Percentiles rank a stretch among this genome's conserved stretches.
Conservation (phyloP, 176 grass and related monocot genomes). For the Oropetium thomaeum region DNA sequence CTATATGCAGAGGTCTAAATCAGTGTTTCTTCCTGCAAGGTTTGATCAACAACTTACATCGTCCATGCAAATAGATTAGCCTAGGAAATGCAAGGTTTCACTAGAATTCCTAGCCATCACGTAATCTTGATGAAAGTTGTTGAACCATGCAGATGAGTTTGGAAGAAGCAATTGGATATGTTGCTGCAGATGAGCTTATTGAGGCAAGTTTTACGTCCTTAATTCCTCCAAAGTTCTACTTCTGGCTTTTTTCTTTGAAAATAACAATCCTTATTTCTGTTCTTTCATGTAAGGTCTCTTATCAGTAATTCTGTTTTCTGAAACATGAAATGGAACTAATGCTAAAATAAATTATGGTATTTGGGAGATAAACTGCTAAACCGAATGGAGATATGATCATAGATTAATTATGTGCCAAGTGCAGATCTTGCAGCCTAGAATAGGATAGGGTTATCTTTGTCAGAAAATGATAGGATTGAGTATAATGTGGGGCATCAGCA, state of each 20-base stretch:
- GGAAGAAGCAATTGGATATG: constrained; percentile 99
- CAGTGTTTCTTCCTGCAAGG: not conserved
- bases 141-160: constrained; percentile 83
- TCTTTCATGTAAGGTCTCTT: not conserved
- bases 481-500: not conserved
- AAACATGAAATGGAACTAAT: not conserved
- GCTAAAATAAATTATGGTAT: not conserved
- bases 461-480: not conserved
- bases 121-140: constrained; percentile 25
- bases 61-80: not conserved
- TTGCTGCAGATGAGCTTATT: constrained; percentile 97
- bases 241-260: not conserved
- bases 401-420: not conserved
- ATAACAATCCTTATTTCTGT: not conserved
- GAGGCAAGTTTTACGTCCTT: constrained; percentile 62
- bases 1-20: constrained; percentile 11
- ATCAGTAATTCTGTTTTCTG: not conserved
- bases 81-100: not conserved
- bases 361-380: not conserved
- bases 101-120: not conserved
- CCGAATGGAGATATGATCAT: not conserved
- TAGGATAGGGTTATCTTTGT: not conserved
- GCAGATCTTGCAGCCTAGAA: not conserved
- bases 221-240: not conserved
- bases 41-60: not conserved